These are phyloP conservation scores for Protomyces arabidopsidicola DNA, from an alignment of 1,139 yeast genomes.

Conservation along the genomic window DNA sequence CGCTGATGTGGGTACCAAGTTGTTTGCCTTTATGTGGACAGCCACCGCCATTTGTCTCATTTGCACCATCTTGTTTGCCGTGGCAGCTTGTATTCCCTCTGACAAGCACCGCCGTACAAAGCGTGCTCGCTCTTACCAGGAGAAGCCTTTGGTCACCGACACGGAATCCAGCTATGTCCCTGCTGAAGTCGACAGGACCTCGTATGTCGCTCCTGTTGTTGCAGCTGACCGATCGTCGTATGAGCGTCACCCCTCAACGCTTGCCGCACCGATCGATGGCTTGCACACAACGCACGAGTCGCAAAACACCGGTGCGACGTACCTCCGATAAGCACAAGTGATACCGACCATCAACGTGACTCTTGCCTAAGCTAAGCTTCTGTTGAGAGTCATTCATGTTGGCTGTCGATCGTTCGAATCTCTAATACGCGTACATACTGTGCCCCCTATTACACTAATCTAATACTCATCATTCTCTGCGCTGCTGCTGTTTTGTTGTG, in stretches of 20 bases:
- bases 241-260: conserved; percentile 2
- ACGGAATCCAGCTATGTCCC: conserved; percentile 12
- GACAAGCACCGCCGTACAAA: conserved; percentile 5
- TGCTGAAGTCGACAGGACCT: conserved; percentile 5
- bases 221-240: conserved; percentile 20
- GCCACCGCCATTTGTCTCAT: conserved; percentile 49
- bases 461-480: not conserved
- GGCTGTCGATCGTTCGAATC: not conserved
- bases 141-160: conserved; percentile 18
- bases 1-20: conserved; percentile 54
- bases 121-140: conserved; percentile 16
- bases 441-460: not conserved
- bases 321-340: conserved; percentile 2
- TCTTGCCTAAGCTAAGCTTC: no score
- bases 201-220: conserved; percentile 9
- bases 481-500: not conserved
- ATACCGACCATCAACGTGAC: no score
- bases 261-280: conserved; percentile 23
- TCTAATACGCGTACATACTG: not conserved
- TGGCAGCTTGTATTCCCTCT: conserved; percentile 35
- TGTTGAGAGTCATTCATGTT: no score
- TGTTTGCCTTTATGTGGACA: conserved; percentile 65
- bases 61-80: conserved; percentile 38
- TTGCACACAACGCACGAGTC: conserved; percentile 14
- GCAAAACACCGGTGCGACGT: conserved; percentile 20